These are phyloP conservation scores for Plasmodium cynomolgi DNA, from an alignment of 169 alveolate species.

Conservation along the genomic window DNA sequence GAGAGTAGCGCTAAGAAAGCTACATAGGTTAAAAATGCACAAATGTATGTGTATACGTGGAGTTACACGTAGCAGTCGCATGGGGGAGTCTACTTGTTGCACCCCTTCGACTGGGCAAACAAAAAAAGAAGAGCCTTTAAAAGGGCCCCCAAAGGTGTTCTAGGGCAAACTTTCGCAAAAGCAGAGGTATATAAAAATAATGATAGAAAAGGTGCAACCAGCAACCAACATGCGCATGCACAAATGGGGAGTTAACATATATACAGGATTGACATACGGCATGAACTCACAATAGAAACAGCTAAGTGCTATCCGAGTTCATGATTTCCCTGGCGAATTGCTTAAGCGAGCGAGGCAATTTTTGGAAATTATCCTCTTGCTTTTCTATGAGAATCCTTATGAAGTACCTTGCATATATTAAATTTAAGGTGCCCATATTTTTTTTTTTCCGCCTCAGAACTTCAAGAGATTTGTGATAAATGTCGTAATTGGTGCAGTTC, in stretches of 20 bases:
- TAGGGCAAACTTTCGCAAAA: background rate
- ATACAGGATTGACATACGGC: background rate
- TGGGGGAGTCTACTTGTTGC: background rate
- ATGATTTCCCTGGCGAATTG: slow-evolving; percentile 69
- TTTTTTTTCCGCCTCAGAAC: slow-evolving; percentile 36
- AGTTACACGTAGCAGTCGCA: background rate
- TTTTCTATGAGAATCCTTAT: slow-evolving; percentile 71
- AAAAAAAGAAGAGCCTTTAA: background rate
- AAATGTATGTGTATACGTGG: background rate
- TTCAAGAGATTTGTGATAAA: slow-evolving; percentile 70
- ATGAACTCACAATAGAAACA: background rate
- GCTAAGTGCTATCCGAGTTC: slow-evolving; percentile 38
- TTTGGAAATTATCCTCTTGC: slow-evolving; percentile 72
- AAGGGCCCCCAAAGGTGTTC: background rate
- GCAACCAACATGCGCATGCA: background rate
- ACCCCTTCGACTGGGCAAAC: background rate
- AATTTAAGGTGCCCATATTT: slow-evolving; percentile 64
- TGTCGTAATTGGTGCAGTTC: slow-evolving; percentile 43
- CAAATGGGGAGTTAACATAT: background rate
- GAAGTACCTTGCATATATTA: slow-evolving; percentile 75
- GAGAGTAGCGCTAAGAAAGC: background rate
- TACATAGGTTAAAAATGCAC: background rate
- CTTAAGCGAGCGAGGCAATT: slow-evolving; percentile 63
- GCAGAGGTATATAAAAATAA: background rate
- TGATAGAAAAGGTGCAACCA: background rate